Evolutionary conservation across 257 asterid genomes (phyloP).

Genomic region (Nemophila menziesii): DNA sequence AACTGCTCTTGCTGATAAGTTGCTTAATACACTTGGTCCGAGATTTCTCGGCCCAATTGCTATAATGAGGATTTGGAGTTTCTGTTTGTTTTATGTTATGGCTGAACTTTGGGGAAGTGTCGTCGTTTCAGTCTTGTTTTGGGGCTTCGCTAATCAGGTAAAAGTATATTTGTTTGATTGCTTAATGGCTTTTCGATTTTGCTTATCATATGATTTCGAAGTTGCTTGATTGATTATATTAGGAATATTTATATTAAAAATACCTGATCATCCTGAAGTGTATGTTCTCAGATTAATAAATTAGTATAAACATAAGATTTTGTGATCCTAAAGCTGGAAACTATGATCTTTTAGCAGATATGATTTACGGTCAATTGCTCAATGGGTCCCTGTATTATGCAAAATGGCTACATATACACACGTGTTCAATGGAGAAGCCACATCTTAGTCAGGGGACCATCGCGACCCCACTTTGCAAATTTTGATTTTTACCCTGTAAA

Average conservation of each 20-base stretch:
- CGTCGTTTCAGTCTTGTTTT: conserved; percentile 84
- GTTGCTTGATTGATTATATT: not conserved
- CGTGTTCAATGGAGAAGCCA: no score
- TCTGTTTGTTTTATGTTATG: conserved; percentile 96
- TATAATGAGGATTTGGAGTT: conserved; percentile 94
- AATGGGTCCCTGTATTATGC: no score
- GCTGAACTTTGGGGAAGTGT: conserved; percentile 99
- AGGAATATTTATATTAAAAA: not conserved
- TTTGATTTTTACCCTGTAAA: no score
- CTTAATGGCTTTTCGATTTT: not conserved
- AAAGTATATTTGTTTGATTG: not conserved
- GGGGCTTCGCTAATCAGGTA: conserved; percentile 99
- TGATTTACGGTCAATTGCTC: no score
- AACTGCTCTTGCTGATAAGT: conserved; percentile 83
- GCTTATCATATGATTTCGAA: not conserved
- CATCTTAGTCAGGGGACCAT: no score
- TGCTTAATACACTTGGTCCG: conserved; percentile 61
- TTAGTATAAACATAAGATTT: not conserved
- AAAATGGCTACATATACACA: no score
- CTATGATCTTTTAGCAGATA: not conserved
- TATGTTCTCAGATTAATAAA: not conserved
- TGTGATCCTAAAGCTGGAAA: not conserved
- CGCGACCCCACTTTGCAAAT: no score
- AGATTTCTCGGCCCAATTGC: conserved; percentile 99
- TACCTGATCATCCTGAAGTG: conserved; percentile 1